A percentile compares a stretch with the other conserved stretches of the same genome.
These are phyloP conservation scores for Davidsoniella eucalypti DNA, from an alignment of 2,329 filamentous ascomycete genomes.

Conservation along the genomic window DNA sequence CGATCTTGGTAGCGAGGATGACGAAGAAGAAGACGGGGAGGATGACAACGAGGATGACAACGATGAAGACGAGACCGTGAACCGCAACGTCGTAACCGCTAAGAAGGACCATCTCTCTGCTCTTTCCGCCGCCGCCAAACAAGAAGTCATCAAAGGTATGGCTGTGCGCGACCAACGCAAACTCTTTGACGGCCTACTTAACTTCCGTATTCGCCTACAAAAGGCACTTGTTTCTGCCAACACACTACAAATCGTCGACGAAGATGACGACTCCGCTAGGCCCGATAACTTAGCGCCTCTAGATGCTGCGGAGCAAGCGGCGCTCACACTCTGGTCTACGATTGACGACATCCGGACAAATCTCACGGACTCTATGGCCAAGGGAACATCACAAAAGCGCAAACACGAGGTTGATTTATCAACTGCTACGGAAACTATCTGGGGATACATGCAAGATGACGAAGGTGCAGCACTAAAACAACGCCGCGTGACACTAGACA, in stretches of 20 bases:
- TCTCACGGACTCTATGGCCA: slow-evolving; percentile 23
- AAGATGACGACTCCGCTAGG: slow-evolving; percentile 22
- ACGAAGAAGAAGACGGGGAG: slow-evolving; percentile 22
- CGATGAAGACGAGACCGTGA: slow-evolving; percentile 13
- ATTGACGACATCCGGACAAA: slow-evolving; percentile 47
- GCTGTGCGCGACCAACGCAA: slow-evolving; percentile 77
- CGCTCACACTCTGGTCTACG: slow-evolving; percentile 69
- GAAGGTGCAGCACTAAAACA: slow-evolving; percentile 43
- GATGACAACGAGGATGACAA: slow-evolving; percentile 19
- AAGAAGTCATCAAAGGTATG: slow-evolving; percentile 65
- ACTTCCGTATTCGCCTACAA: slow-evolving; percentile 81
- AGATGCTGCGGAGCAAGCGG: slow-evolving; percentile 68
- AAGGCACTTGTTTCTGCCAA: slow-evolving; percentile 77
- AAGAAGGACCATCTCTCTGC: slow-evolving; percentile 8
- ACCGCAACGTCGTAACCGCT: slow-evolving; percentile 9
- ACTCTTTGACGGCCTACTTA: slow-evolving; percentile 75
- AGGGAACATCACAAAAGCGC: slow-evolving; percentile 39
- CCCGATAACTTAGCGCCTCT: slow-evolving; percentile 27
- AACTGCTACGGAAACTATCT: slow-evolving; percentile 49
- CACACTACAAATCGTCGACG: slow-evolving; percentile 38
- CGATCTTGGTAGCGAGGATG: slow-evolving; percentile 20
- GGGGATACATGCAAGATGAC: slow-evolving; percentile 50
- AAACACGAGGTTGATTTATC: slow-evolving; percentile 36
- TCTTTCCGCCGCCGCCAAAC: slow-evolving; percentile 12
- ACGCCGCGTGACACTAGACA: slow-evolving; percentile 61